These are phyloP conservation scores for Boletus pseudo-olivaceus DNA, from an alignment of 768 basidiomycete species.

Conservation along the genomic window DNA sequence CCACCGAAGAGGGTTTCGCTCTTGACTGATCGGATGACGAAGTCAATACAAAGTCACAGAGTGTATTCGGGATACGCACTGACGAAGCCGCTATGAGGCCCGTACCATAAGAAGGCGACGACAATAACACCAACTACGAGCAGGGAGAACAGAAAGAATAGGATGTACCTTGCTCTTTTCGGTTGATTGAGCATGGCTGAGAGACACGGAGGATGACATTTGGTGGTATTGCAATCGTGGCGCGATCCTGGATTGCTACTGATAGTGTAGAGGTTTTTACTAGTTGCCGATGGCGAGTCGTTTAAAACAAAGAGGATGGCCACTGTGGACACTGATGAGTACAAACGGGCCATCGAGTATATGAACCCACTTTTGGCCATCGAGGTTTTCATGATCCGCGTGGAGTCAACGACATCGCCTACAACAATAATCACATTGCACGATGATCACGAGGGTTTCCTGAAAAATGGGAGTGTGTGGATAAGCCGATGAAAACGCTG, in stretches of 20 bases:
- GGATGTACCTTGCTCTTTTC: neutral
- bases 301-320: neutral
- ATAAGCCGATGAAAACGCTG: neutral
- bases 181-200: constrained; percentile 13
- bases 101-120: neutral
- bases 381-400: neutral
- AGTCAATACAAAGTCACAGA: neutral
- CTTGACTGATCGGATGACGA: neutral
- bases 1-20: neutral
- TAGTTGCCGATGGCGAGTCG: too few relatives aligned
- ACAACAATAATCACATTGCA: neutral
- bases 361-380: neutral
- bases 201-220: too few relatives aligned
- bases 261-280: neutral
- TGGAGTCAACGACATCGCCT: neutral
- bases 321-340: neutral
- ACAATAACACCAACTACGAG: neutral
- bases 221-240: neutral
- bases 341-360: neutral
- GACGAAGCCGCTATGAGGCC: neutral
- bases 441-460: neutral
- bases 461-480: neutral
- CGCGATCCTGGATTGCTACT: neutral
- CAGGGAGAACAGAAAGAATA: constrained; percentile 1
- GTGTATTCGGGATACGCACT: neutral